A percentile compares a stretch with the other conserved stretches of the same genome.
These are phyloP conservation scores for Ramalina peruviana DNA, from an alignment of 495 filamentous ascomycete species.

Conservation along the genomic window DNA sequence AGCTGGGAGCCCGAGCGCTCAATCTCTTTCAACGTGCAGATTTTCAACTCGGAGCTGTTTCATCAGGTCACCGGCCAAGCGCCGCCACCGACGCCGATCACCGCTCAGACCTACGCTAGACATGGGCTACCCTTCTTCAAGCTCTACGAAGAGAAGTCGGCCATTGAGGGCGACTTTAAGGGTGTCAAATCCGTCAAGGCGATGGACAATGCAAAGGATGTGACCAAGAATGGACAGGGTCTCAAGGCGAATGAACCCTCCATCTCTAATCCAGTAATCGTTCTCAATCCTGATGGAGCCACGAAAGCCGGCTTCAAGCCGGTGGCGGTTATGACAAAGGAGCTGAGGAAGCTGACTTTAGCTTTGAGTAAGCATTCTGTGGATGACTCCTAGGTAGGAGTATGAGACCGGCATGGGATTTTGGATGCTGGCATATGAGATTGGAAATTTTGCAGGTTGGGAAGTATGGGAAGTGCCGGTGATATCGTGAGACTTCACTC, in stretches of 20 bases:
- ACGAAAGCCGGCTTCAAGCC: neutral
- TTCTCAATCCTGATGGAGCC: slow-evolving; percentile 8
- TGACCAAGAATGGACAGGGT: neutral
- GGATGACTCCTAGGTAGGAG: too few relatives aligned
- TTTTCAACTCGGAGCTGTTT: slow-evolving; percentile 19
- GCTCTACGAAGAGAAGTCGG: slow-evolving; percentile 8
- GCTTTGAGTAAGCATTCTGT: neutral
- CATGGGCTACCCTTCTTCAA: slow-evolving; percentile 25
- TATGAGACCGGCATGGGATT: too few relatives aligned
- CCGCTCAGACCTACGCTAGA: slow-evolving; percentile 19
- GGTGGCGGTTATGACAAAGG: slow-evolving; percentile 1
- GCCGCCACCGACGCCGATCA: slow-evolving; percentile 23
- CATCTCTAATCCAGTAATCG: neutral
- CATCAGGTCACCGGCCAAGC: slow-evolving; percentile 20
- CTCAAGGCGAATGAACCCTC: neutral
- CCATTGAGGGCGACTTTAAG: slow-evolving; percentile 11
- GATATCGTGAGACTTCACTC: too few relatives aligned
- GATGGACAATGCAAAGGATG: neutral
- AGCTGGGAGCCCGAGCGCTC: slow-evolving; percentile 23
- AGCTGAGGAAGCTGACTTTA: slow-evolving; percentile 4
- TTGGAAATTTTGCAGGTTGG: too few relatives aligned
- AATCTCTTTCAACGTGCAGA: slow-evolving; percentile 27
- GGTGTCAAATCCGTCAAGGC: slow-evolving; percentile 8
- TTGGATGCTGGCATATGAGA: too few relatives aligned
- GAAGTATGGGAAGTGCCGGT: too few relatives aligned